Conservation (phyloP, 768 basidiomycete genomes). For the Auriculariales sp. region DNA sequence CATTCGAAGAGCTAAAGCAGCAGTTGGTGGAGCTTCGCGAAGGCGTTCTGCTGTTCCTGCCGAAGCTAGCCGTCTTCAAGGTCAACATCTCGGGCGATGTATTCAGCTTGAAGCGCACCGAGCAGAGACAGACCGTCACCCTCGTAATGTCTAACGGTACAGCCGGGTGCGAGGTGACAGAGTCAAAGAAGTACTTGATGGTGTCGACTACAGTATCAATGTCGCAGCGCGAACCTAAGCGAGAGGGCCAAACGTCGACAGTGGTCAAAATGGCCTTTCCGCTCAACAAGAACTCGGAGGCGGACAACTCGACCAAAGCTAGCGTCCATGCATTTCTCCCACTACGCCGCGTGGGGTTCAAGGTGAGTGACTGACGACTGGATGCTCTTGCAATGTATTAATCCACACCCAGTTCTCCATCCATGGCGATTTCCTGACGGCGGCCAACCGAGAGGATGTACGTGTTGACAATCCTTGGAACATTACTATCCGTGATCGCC, state of each 20-base stretch:
- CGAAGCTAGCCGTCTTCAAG: conserved; percentile 8
- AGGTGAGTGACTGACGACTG: conserved; percentile 6
- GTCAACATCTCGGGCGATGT: conserved; percentile 4
- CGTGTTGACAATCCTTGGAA: conserved; percentile 13
- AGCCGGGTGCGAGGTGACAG: background rate
- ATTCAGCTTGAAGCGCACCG: background rate
- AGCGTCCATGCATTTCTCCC: conserved; percentile 15
- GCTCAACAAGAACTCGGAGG: conserved; percentile 6
- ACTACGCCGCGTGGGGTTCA: conserved; percentile 11
- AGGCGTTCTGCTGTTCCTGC: conserved; percentile 13
- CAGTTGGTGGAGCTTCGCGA: conserved; percentile 10
- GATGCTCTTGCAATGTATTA: background rate
- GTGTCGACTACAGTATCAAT: background rate
- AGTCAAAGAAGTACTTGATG: background rate
- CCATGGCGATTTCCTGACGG: conserved; percentile 17
- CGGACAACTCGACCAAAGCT: conserved; percentile 6
- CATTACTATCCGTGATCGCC: conserved; percentile 8
- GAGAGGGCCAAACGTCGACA: conserved; percentile 8
- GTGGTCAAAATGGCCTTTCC: conserved; percentile 14
- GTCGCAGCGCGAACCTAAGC: conserved; percentile 6
- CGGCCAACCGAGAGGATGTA: conserved; percentile 16
- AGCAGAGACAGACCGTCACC: background rate
- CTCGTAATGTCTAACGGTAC: background rate
- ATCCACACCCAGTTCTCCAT: conserved; percentile 13
- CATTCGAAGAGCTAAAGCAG: conserved; percentile 5